phyloP scores from a whole-genome alignment of 805 yeast genomes.

The Maudiozyma barnettii region DNA sequence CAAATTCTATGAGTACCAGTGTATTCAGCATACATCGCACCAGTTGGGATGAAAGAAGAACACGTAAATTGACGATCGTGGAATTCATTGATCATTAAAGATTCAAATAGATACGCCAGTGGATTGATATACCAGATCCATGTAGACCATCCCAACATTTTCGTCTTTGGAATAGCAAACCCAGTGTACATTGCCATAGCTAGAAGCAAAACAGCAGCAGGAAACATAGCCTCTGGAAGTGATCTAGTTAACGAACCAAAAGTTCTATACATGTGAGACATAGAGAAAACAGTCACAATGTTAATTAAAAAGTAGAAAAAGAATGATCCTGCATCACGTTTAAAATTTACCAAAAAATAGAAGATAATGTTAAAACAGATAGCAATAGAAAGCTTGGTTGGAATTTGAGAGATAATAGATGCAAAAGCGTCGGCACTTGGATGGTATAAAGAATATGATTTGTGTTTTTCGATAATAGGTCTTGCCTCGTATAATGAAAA shows the following conservation, averaged over 20 bases:
- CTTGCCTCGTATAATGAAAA: constrained; percentile 43
- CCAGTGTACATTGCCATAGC: constrained; percentile 35
- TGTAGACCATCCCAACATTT: constrained; percentile 39
- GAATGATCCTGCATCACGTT: constrained; percentile 45
- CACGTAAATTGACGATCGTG: constrained; percentile 31
- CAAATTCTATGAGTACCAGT: constrained; percentile 32
- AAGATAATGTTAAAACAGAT: constrained; percentile 39
- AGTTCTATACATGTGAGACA: constrained; percentile 43
- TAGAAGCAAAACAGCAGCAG: constrained; percentile 34
- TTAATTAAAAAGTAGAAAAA: constrained; percentile 42
- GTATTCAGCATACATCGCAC: constrained; percentile 32
- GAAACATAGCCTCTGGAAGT: constrained; percentile 36
- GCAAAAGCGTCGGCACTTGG: constrained; percentile 60
- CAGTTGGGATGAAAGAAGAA: constrained; percentile 34
- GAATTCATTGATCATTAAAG: constrained; percentile 38
- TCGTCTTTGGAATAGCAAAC: constrained; percentile 35
- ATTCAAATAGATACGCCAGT: constrained; percentile 35
- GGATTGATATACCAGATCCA: constrained; percentile 40
- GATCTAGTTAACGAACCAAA: constrained; percentile 33
- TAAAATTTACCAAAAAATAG: constrained; percentile 46
- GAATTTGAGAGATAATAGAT: constrained; percentile 49
- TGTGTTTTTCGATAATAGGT: constrained; percentile 50
- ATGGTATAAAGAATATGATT: constrained; percentile 46
- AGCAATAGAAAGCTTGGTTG: constrained; percentile 38
- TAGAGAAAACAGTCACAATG: constrained; percentile 36